These are phyloP conservation scores for Phytophthora hibernalis DNA, from an alignment of 352 stramenopile genomes.

Conservation along the genomic window DNA sequence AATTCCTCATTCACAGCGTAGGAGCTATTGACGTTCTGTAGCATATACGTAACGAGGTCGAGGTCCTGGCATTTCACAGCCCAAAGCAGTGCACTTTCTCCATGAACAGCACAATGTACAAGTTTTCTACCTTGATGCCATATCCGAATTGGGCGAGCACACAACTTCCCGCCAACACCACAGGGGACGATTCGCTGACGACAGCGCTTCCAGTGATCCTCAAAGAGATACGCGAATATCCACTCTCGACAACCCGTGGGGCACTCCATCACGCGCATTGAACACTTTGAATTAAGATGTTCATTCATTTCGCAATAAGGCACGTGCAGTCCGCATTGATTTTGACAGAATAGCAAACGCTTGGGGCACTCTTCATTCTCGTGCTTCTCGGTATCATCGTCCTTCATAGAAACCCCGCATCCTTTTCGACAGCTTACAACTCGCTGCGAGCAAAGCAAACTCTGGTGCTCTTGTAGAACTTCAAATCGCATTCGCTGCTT, in stretches of 20 bases:
- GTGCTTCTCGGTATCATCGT: conserved; percentile 49
- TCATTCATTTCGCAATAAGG: conserved; percentile 39
- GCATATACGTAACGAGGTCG: conserved; percentile 68
- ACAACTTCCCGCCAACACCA: conserved; percentile 57
- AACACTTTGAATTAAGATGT: conserved; percentile 57
- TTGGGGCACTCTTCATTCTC: conserved; percentile 57
- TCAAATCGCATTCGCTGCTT: conserved; percentile 42
- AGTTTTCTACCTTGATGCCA: conserved; percentile 59
- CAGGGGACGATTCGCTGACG: conserved; percentile 68
- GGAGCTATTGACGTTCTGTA: conserved; percentile 49
- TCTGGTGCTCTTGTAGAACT: conserved; percentile 51
- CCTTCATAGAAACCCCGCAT: conserved; percentile 52
- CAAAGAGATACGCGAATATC: conserved; percentile 69
- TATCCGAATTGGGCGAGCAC: conserved; percentile 62
- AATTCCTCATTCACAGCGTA: conserved; percentile 65
- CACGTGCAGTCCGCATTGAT: conserved; percentile 59
- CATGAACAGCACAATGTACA: conserved; percentile 56
- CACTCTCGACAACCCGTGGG: conserved; percentile 61
- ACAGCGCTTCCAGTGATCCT: conserved; percentile 68
- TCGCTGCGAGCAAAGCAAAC: conserved; percentile 56
- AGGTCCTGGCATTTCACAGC: conserved; percentile 70
- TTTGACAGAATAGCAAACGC: conserved; percentile 56
- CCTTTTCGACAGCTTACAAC: conserved; percentile 62
- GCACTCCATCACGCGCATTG: conserved; percentile 68
- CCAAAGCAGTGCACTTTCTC: conserved; percentile 62